Conservation (phyloP, 2,329 filamentous ascomycete genomes). For the Penicillium sp. region DNA sequence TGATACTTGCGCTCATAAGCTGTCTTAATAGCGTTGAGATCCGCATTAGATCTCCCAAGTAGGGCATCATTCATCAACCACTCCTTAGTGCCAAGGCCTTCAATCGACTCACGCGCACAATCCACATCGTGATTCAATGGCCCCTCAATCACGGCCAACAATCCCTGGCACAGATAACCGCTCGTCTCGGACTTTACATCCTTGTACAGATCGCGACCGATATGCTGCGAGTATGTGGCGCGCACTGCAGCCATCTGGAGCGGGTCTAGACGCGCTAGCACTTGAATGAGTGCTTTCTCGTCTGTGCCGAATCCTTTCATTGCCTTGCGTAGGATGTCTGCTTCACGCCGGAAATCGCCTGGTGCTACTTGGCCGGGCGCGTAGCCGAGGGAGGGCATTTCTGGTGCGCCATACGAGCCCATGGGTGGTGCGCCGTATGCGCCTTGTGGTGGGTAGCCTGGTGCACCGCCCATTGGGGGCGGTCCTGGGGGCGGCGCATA, state of each 20-base stretch:
- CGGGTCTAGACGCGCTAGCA: conserved; percentile 72
- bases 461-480: conserved; percentile 42
- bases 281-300: conserved; percentile 71
- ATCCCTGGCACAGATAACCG: conserved; percentile 70
- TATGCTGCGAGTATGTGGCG: conserved; percentile 65
- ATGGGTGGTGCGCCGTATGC: conserved; percentile 13
- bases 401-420: conserved; percentile 35
- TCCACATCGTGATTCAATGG: conserved; percentile 76
- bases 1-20: conserved; percentile 70
- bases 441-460: conserved; percentile 34
- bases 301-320: conserved; percentile 96
- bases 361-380: conserved; percentile 67
- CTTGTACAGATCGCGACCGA: conserved; percentile 66
- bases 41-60: conserved; percentile 79
- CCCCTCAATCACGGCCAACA: conserved; percentile 74
- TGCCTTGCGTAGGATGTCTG: conserved; percentile 70
- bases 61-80: conserved; percentile 81
- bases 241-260: conserved; percentile 72
- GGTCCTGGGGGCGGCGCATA: conserved; percentile 22
- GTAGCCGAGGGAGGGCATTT: conserved; percentile 72
- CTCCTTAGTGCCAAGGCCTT: conserved; percentile 84
- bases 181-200: conserved; percentile 78
- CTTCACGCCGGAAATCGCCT: conserved; percentile 66
- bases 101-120: conserved; percentile 69
- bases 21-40: conserved; percentile 80